These are phyloP conservation scores for Macaranga tanarius DNA, from an alignment of 441 rosid species.

Conservation along the genomic window DNA sequence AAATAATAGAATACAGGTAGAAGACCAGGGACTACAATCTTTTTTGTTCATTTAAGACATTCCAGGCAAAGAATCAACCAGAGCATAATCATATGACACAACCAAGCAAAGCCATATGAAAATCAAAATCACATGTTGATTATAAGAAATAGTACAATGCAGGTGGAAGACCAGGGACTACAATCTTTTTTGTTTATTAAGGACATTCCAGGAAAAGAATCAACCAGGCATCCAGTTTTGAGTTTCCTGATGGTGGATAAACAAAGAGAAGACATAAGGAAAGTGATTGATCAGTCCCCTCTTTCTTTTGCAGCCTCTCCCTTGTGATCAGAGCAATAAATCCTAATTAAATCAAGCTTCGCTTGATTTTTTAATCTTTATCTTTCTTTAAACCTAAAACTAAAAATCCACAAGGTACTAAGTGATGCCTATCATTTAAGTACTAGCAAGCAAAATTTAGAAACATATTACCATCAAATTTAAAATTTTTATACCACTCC, in stretches of 20 bases:
- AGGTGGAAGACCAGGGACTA: neutral
- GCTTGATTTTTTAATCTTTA: no score
- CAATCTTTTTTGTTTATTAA: neutral
- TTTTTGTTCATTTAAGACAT: neutral
- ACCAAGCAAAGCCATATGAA: neutral
- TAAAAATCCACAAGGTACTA: neutral
- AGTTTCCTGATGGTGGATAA: neutral
- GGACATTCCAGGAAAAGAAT: neutral
- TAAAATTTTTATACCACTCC: neutral
- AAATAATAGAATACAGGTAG: conserved; percentile 1
- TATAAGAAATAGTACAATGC: conserved; percentile 5
- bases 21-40: neutral
- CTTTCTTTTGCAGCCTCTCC: neutral
- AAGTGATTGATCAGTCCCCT: neutral
- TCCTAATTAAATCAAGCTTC: neutral
- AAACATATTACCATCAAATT: neutral
- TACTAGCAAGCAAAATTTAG: neutral
- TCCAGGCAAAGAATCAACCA: neutral
- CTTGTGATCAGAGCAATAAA: neutral
- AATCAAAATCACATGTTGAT: neutral
- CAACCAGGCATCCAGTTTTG: neutral
- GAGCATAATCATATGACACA: neutral
- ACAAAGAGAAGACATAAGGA: neutral
- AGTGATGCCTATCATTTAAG: neutral
- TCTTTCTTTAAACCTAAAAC: neutral